Evolutionary conservation across 805 yeast genomes (phyloP).

Genomic region (Sugiyamaella smithiae): DNA sequence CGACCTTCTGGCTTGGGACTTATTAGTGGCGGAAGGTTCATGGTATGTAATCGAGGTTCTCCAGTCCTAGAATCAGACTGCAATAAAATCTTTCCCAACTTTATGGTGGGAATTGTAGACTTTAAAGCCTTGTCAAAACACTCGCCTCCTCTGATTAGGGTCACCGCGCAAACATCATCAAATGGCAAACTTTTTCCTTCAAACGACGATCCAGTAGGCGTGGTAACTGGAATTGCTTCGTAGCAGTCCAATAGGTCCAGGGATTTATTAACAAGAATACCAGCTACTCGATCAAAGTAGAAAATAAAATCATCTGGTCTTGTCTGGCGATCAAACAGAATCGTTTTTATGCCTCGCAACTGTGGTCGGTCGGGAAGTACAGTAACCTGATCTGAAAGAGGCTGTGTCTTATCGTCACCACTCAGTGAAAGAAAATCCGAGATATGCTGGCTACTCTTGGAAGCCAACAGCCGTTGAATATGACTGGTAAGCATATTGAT

Average conservation of each 20-base stretch:
- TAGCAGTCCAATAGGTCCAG: constrained; percentile 41
- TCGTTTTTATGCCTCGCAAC: constrained; percentile 66
- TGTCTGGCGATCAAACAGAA: constrained; percentile 55
- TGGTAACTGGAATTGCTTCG: constrained; percentile 35
- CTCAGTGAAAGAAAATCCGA: constrained; percentile 53
- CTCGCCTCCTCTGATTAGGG: constrained; percentile 87
- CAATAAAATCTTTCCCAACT: constrained; percentile 78
- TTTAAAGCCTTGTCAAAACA: constrained; percentile 80
- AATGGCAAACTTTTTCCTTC: constrained; percentile 35
- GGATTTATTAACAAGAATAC: constrained; percentile 64
- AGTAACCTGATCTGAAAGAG: constrained; percentile 21
- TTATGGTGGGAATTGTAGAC: constrained; percentile 66
- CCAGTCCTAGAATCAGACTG: constrained; percentile 89
- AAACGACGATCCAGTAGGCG: constrained; percentile 39
- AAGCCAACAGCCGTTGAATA: constrained; percentile 63
- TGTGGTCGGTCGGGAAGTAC: constrained; percentile 56
- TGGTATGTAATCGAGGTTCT: constrained; percentile 89
- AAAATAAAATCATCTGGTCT: constrained; percentile 77
- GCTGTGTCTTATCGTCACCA: constrained; percentile 39
- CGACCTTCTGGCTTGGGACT: constrained; percentile 19
- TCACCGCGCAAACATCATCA: constrained; percentile 65
- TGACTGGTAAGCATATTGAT: constrained; percentile 77
- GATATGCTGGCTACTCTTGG: constrained; percentile 67
- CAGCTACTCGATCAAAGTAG: constrained; percentile 79
- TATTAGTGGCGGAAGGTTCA: constrained; percentile 55